Percentiles rank a stretch among this genome's conserved stretches.
phyloP scores from a whole-genome alignment of 164 flowering plant species.

The Buxus sempervirens region DNA sequence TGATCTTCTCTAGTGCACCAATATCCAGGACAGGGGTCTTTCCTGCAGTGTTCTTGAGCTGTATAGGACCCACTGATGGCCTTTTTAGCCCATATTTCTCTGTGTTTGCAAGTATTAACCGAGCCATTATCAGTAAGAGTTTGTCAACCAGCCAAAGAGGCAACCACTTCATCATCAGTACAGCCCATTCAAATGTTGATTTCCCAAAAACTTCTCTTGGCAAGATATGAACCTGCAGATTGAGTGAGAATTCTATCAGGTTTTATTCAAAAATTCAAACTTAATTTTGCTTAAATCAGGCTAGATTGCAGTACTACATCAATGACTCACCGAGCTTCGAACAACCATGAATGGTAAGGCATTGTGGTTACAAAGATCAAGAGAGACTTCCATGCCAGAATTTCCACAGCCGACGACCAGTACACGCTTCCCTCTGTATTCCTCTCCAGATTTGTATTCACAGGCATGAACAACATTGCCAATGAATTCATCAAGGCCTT shows the following conservation, averaged over 20 bases:
- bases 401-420: conserved; percentile 84
- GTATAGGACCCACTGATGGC: conserved; percentile 63
- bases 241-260: not conserved
- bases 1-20: conserved; percentile 66
- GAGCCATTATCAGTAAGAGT: conserved; percentile 45
- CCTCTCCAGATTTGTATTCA: conserved; percentile 60
- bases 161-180: conserved; percentile 55
- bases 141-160: conserved; percentile 65
- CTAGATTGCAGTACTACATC: not conserved
- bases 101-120: conserved; percentile 49
- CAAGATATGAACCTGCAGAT: conserved; percentile 70
- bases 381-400: conserved; percentile 82
- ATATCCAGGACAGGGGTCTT: conserved; percentile 87
- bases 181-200: conserved; percentile 62
- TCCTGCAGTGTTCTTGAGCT: conserved; percentile 63
- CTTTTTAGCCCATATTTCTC: conserved; percentile 66
- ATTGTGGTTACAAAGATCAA: conserved; percentile 71
- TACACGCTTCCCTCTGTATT: conserved; percentile 44
- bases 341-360: conserved; percentile 67
- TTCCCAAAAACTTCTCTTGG: conserved; percentile 69
- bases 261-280: too few species aligned
- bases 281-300: not conserved
- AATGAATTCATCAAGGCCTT: conserved; percentile 47
- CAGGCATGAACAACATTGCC: conserved; percentile 53
- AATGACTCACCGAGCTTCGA: conserved; percentile 59